Base-by-base conservation (phyloP, 2,329 filamentous ascomycete genomes). In the Stachybotrys chartarum region DNA sequence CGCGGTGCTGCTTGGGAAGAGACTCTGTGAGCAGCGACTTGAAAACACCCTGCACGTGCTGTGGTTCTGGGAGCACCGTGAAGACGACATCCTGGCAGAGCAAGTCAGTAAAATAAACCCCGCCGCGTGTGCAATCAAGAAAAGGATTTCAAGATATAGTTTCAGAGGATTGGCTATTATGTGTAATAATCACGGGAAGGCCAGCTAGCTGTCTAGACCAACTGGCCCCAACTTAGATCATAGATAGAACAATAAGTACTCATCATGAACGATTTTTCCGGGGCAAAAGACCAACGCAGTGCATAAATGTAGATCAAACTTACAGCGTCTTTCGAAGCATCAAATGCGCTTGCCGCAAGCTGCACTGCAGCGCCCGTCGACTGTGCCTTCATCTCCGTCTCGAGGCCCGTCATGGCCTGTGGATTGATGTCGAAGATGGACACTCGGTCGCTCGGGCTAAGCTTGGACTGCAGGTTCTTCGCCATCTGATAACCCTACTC, bases 51-150 rank as follows among this genome's bases (percentile, higher is more conserved):
- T 88, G 87, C 56, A 97, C 93, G 68, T 97, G 93, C 31, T 86
- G 80, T 1, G 93, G 91, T 64, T 96, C 91, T 0, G 94, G 94
- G 1, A 99, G 82, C 57, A 91, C 91, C 12, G 92, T 96, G 55
- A 99, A 85, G 59, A 96, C 84, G 32, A 85, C 88, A 73, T 92
- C 87, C 93, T 97, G 62, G 32, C 35, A 30, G 31, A 12, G 16
- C 17, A 52, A 17, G 50, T 52, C 32, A 52, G 50, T 24, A 16
- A 18, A 17, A 18, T 18, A 30, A 30, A 3, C 24, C 18, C 11
- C 17, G 53, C 58, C 55, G 59, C 55, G 51, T 63, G 59, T 55
- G 55, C 45, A 61, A 24, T 24, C 24, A 24, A 61, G 30, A 31
- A 52, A 50, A 24, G 12, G 30, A 46, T 5, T 35, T 47, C 16